These are phyloP conservation scores for Carex arenaria DNA, from an alignment of 202 grass and related monocot species.

Conservation along the genomic window DNA sequence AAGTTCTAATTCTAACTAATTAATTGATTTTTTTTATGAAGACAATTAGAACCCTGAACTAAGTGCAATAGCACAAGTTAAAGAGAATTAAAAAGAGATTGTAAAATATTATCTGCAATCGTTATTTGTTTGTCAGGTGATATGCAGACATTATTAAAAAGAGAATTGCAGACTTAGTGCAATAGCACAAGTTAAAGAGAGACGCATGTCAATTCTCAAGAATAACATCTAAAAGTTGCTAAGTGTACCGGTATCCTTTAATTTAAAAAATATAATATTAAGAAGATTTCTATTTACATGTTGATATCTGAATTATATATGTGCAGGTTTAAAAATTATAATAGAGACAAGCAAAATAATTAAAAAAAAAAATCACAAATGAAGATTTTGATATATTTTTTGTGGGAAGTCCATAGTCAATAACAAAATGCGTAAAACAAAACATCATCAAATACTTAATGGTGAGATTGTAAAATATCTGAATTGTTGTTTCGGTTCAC, in stretches of 20 bases:
- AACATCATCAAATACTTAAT: neutral
- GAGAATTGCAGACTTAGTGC: too few species aligned
- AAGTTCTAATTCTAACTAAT: neutral
- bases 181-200: too few species aligned
- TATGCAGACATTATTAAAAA: too few species aligned
- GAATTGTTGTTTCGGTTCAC: neutral
- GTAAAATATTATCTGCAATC: too few species aligned
- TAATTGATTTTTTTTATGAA: neutral
- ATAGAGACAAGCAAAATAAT: neutral
- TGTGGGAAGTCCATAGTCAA: neutral
- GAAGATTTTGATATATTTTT: neutral
- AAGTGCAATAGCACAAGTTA: too few species aligned
- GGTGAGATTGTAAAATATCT: neutral
- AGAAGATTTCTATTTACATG: neutral
- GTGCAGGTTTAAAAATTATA: neutral
- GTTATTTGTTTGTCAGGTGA: too few species aligned
- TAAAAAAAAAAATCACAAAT: neutral
- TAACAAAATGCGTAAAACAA: neutral
- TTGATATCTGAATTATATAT: neutral
- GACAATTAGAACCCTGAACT: neutral
- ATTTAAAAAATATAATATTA: neutral
- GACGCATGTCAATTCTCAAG: too few species aligned
- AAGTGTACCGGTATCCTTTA: too few species aligned
- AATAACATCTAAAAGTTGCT: neutral
- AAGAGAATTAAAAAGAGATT: too few species aligned